Evolutionary conservation across 1,284 basidiomycete species (phyloP).

Genomic region (Papiliotrema laurentii): DNA sequence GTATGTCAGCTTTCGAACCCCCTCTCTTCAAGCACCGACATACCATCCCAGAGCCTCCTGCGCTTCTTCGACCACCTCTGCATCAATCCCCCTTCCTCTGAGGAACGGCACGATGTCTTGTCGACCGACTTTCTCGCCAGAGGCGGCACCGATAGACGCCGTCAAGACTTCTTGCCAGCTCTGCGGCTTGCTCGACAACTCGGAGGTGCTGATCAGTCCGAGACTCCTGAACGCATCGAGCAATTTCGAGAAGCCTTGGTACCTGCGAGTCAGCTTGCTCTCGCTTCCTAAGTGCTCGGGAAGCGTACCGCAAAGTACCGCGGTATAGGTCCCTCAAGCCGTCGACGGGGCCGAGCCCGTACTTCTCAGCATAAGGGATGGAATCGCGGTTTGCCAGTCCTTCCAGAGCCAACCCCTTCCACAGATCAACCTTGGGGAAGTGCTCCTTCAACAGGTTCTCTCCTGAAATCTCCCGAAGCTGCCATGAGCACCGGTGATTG

Average conservation of each 20-base stretch:
- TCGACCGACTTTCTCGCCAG: background rate
- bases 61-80: constrained; percentile 45
- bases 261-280: constrained; percentile 52
- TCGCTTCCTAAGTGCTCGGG: background rate
- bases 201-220: constrained; percentile 58
- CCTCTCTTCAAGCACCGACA: constrained; percentile 5
- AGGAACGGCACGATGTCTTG: background rate
- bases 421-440: constrained; percentile 65
- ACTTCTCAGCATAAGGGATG: constrained; percentile 67
- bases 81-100: constrained; percentile 7
- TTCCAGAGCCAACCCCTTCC: constrained; percentile 67
- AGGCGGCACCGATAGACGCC: constrained; percentile 2
- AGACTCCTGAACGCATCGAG: constrained; percentile 70
- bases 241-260: constrained; percentile 75
- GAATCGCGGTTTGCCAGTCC: constrained; percentile 88
- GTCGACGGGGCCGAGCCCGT: constrained; percentile 58
- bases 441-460: constrained; percentile 56
- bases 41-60: constrained; percentile 61
- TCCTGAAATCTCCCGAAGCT: constrained; percentile 58
- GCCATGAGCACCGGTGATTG: background rate
- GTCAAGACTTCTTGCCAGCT: constrained; percentile 26
- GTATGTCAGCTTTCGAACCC: background rate
- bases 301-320: constrained; percentile 72
- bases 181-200: background rate
- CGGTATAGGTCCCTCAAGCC: constrained; percentile 67